Evolutionary conservation across 345 rosid genomes (phyloP).

Genomic region (Lepidium didymum): DNA sequence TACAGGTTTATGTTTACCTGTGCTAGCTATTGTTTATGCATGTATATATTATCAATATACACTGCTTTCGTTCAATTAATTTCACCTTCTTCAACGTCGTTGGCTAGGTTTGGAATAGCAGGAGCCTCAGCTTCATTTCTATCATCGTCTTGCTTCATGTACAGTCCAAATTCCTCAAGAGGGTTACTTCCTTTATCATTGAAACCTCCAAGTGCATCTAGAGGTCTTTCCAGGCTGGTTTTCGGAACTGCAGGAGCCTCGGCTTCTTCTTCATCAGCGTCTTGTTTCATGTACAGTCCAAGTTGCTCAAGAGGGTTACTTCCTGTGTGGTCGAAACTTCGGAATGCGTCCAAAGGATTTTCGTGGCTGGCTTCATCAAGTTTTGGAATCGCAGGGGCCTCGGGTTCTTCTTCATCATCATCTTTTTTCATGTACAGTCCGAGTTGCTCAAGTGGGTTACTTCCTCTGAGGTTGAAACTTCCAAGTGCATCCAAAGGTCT

Average conservation of each 20-base stretch:
- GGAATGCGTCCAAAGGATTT: slow-evolving; percentile 38
- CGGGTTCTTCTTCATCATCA: slow-evolving; percentile 62
- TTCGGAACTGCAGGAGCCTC: slow-evolving; percentile 21
- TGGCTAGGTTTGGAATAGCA: slow-evolving; percentile 7
- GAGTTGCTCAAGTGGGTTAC: slow-evolving; percentile 80
- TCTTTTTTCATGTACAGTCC: slow-evolving; percentile 83
- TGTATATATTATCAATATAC: slow-evolving; percentile 3
- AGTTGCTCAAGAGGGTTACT: slow-evolving; percentile 78
- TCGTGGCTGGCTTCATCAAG: slow-evolving; percentile 53
- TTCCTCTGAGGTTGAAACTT: slow-evolving; percentile 60
- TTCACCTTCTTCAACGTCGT: slow-evolving; percentile 81
- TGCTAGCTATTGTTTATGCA: slow-evolving; percentile 16
- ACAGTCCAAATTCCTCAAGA: slow-evolving; percentile 80
- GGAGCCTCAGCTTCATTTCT: slow-evolving; percentile 56
- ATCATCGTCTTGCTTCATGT: slow-evolving; percentile 74
- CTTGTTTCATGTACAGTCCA: slow-evolving; percentile 72
- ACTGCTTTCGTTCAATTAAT: slow-evolving; percentile 37
- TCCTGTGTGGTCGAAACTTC: slow-evolving; percentile 58
- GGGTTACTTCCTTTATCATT: slow-evolving; percentile 70
- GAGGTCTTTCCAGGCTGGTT: slow-evolving; percentile 49
- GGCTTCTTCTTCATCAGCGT: slow-evolving; percentile 58
- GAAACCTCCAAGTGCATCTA: slow-evolving; percentile 57
- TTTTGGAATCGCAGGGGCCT: slow-evolving; percentile 14
- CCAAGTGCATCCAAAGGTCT: slow-evolving; percentile 42
- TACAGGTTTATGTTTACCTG: neutral